Conservation (phyloP, 108 stramenopile species). For the Cyclotella sp. region DNA sequence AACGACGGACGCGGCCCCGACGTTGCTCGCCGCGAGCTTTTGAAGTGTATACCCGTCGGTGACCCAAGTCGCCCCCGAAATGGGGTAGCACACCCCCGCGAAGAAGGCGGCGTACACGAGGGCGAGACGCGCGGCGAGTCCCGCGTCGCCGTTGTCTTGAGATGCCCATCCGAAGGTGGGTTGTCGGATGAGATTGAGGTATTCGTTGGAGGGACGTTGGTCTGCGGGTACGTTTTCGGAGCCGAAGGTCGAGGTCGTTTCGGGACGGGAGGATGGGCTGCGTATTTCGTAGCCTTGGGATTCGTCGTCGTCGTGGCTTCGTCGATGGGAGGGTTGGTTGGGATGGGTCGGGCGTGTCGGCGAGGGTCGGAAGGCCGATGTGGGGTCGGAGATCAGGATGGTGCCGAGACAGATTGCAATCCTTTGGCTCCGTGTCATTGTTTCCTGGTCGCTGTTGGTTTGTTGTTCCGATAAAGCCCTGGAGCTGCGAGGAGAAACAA, state of each 20-base stretch:
- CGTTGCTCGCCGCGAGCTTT: conserved; percentile 77
- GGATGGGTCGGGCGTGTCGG: neutral
- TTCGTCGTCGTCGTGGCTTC: conserved; percentile 12
- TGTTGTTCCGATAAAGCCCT: too few species aligned
- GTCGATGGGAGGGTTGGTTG: neutral
- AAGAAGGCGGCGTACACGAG: conserved; percentile 56
- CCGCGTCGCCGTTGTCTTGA: conserved; percentile 55
- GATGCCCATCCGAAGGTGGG: conserved; percentile 84
- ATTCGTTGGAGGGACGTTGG: conserved; percentile 86
- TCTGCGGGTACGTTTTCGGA: conserved; percentile 82
- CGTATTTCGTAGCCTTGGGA: conserved; percentile 42
- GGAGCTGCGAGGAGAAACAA: too few species aligned
- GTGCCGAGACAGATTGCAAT: neutral
- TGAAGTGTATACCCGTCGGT: conserved; percentile 79
- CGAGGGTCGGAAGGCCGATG: neutral
- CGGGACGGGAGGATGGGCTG: conserved; percentile 28
- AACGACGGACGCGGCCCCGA: conserved; percentile 68
- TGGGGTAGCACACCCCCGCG: conserved; percentile 77
- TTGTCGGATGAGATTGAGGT: conserved; percentile 68
- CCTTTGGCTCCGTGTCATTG: neutral
- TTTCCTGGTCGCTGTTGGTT: too few species aligned
- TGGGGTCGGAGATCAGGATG: neutral
- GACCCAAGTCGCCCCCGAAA: conserved; percentile 82
- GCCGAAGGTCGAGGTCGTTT: conserved; percentile 76
- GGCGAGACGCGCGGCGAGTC: conserved; percentile 53